A percentile compares a stretch with the other conserved stretches of the same genome.
Conservation (phyloP, 83 land plant species). For the Picea abies region DNA sequence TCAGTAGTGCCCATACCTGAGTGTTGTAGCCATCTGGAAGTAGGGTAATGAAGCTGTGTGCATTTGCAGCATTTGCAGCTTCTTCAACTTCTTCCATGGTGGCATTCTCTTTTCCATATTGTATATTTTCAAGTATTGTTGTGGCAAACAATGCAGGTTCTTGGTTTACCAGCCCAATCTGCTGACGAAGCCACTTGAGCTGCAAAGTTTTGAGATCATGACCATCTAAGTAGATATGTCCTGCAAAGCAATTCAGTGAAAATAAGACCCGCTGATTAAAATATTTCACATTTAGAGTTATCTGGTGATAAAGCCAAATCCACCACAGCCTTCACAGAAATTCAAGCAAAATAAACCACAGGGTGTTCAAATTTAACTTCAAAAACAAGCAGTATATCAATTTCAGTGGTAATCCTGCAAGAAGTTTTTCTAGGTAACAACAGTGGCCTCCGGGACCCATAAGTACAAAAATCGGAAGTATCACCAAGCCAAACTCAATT, state of each 20-base stretch:
- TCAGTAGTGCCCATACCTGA: slow-evolving; percentile 48
- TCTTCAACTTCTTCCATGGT: slow-evolving; percentile 79
- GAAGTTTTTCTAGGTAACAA: too few species aligned
- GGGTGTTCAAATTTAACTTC: background rate
- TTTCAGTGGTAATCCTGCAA: too few species aligned
- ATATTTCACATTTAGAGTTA: background rate
- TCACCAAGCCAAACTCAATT: too few species aligned
- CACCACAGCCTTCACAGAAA: background rate
- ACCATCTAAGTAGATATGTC: slow-evolving; percentile 79
- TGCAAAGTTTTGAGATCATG: slow-evolving; percentile 84
- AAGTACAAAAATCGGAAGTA: background rate
- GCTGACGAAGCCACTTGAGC: slow-evolving; percentile 86
- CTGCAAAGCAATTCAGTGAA: slow-evolving; percentile 32
- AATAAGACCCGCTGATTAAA: too few species aligned
- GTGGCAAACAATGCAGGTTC: slow-evolving; percentile 99
- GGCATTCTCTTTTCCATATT: slow-evolving; percentile 94
- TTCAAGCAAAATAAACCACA: background rate
- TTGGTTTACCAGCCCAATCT: slow-evolving; percentile 94
- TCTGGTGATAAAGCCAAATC: background rate
- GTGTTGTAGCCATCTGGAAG: slow-evolving; percentile 92
- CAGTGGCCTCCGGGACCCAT: background rate
- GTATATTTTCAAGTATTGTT: slow-evolving; percentile 87
- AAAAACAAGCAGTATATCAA: too few species aligned
- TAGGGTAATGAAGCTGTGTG: slow-evolving; percentile 81
- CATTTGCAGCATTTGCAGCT: slow-evolving; percentile 95